Evolutionary conservation across 805 yeast species (phyloP).

Genomic region (Candida khao-thaluensis): DNA sequence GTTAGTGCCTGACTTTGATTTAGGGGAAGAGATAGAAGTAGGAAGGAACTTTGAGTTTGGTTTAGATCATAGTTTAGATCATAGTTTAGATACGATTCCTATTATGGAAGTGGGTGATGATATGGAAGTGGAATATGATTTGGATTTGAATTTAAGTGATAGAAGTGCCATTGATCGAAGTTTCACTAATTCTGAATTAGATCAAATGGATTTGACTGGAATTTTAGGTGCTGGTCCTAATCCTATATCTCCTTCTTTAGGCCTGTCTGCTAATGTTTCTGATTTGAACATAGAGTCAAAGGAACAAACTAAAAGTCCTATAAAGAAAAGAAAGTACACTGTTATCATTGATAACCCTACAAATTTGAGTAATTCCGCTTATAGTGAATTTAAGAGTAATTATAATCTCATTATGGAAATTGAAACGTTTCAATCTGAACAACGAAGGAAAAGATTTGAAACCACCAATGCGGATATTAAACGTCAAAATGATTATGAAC

Average conservation of each 20-base stretch:
- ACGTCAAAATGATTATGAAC: neutral
- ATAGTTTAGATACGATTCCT: constrained; percentile 10
- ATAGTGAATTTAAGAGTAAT: neutral
- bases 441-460: too few relatives aligned
- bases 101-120: neutral
- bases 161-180: constrained; percentile 2
- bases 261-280: neutral
- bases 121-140: constrained; percentile 1
- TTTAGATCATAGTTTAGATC: constrained; percentile 11
- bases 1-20: constrained; percentile 17
- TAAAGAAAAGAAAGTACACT: constrained; percentile 2
- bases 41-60: constrained; percentile 10
- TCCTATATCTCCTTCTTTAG: too few relatives aligned
- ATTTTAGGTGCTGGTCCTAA: neutral
- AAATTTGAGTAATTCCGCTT: neutral
- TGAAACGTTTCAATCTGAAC: neutral
- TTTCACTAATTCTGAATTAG: constrained; percentile 3
- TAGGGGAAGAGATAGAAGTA: constrained; percentile 8
- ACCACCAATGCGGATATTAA: neutral
- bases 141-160: constrained; percentile 7
- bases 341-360: constrained; percentile 5
- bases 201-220: neutral
- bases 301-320: neutral
- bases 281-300: neutral
- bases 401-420: constrained; percentile 3